Evolutionary conservation across 2,329 filamentous ascomycete species (phyloP), one percentile per base, ranked within the genome.

Genomic region (Ophiostoma sp.): DNA sequence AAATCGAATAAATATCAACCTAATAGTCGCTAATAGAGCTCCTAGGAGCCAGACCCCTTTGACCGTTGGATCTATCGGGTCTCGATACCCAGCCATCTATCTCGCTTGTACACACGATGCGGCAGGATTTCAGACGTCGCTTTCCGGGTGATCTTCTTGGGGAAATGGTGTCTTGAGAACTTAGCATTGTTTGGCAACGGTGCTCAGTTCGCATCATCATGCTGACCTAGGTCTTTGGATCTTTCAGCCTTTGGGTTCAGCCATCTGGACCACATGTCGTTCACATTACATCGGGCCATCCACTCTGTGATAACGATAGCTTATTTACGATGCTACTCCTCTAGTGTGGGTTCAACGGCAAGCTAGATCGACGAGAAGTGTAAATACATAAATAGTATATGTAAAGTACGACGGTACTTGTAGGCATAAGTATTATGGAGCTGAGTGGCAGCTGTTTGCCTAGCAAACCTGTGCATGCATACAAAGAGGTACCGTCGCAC

Each of bases 81-180:
- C 47, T 18, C 7, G 14, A 5, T 2, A 38, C 55, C 55, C 27
- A 12, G 55, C 27, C 49, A 60, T 60, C 55, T 12, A 5, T 18
- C 55, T 60, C 27, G 55, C 55, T 16, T 60, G 55, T 38, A 18
- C 18, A 52, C 16, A 40, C 27, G 11, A 60, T 38, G 27, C 55
- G 55, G 55, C 7, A 60, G 27, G 55, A 60, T 60, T 60, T 27
- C 14, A 60, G 55, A 60, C 55, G 55, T 60, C n/a, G 18, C n/a
- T 55, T 55, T 55, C 18, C 49, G 49, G n/a, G 49, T 55, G 49
- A 55, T 55, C 49, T 55, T 27, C 49, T 55, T 27, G 49, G 49
- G n/a, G 49, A 9, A 55, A 11, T 27, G 49, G 18, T 27, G 27
- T 27, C n/a, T 27, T 55, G 49, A 6, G n/a, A 55, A 27, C 18